Base-by-base conservation (phyloP, 768 basidiomycete species). In the Gelatoporia subvermispora region DNA sequence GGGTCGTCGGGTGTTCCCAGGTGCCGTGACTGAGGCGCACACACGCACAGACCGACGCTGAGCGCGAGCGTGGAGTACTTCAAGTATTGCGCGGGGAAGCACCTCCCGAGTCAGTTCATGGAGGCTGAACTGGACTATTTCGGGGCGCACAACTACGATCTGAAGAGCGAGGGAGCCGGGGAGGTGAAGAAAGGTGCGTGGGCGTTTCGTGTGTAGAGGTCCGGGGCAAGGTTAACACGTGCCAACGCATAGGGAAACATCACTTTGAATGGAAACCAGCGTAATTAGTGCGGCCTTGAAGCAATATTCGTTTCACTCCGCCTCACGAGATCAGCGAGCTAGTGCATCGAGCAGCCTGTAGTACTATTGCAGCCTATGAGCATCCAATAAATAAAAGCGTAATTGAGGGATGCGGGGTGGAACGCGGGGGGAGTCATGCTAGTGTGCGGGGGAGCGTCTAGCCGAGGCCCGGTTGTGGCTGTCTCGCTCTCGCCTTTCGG, bases 231-330 rank as follows among this genome's bases (percentile, higher is more conserved):
- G 25, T 43, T 20, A 48, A 8, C 25, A 18, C 34, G 3, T 3
- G 5, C n/a, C 20, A 16, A 13, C 28, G 24, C 17, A 35, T 17
- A 60, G 57, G 57, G 25, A 23, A 49, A 28, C 55, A 53, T 47
- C 59, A 58, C 49, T 49, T 53, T 51, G 57, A 60, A 45, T 58
- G 57, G 59, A 56, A 51, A 43, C 53, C 52, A 20, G 59, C 59
- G 47, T 57, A 45, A 31, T 36, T 20, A 53, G 52, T 49, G 52
- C 52, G 52, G 52, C 25, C 41, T 34, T 28, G 41, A 15, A 3
- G 23, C 17, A 24, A 18, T 23, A 11, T 4, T 28, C 24, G n/a
- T 35, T 35, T 9, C 35, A 35, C 10, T 35, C 35, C 35, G 9
- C 9, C 10, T 35, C 35, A n/a, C n/a, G n/a, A n/a, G n/a, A n/a